phyloP scores from a whole-genome alignment of 2,329 filamentous ascomycete genomes.

The Fusarium nurragi region DNA sequence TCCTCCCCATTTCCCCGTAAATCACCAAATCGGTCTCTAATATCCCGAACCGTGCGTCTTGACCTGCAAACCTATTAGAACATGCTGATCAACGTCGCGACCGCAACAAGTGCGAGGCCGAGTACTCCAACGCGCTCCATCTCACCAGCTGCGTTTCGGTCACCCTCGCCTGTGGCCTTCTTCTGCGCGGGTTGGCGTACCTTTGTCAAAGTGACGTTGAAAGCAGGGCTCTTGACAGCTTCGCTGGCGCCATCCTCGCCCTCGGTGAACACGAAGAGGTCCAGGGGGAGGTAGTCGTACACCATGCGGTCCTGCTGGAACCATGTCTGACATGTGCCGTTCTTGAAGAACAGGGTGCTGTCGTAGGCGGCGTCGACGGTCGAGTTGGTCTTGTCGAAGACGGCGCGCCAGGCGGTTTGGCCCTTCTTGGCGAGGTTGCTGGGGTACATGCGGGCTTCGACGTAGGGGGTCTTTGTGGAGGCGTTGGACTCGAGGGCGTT shows the following conservation, averaged over 20 bases:
- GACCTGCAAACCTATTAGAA: constrained; percentile 36
- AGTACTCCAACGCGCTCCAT: constrained; percentile 2
- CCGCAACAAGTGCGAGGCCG: constrained; percentile 4
- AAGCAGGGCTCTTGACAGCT: constrained; percentile 40
- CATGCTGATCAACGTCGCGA: constrained; percentile 25
- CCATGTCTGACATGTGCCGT: constrained; percentile 48
- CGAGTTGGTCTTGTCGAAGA: constrained; percentile 40
- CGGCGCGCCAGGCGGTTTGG: constrained; percentile 47
- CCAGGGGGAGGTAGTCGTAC: constrained; percentile 47
- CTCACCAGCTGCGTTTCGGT: constrained; percentile 2
- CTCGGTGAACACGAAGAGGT: constrained; percentile 46
- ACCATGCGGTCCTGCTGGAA: constrained; percentile 46
- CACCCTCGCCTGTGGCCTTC: background rate
- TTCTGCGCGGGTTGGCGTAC: constrained; percentile 37
- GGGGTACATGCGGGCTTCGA: constrained; percentile 47
- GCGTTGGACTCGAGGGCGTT: constrained; percentile 20
- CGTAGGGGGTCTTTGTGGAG: constrained; percentile 7
- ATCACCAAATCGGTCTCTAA: background rate
- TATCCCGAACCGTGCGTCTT: background rate
- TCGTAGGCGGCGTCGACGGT: constrained; percentile 36
- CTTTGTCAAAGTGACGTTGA: constrained; percentile 45
- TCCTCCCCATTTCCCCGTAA: no score
- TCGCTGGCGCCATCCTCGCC: constrained; percentile 18
- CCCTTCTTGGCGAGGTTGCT: constrained; percentile 37
- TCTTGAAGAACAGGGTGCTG: constrained; percentile 40